phyloP scores from a whole-genome alignment of 2,329 filamentous ascomycete genomes.

The Coniochaeta sp. region DNA sequence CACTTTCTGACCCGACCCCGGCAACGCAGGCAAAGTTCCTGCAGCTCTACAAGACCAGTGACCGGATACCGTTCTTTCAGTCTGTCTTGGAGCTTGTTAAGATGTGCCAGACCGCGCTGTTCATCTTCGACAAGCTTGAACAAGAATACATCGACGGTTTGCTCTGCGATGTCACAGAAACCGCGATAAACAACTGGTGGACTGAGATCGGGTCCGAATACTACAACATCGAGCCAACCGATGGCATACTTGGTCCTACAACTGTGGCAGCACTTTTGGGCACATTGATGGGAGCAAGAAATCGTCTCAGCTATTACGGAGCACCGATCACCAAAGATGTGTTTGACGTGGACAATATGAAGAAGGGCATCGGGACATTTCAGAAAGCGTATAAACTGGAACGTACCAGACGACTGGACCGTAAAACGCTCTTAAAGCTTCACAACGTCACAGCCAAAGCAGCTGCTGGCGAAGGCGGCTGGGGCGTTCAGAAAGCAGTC shows the following conservation, averaged over 20 bases:
- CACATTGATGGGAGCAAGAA: conserved; percentile 81
- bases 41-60: conserved; percentile 81
- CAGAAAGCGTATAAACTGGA: conserved; percentile 83
- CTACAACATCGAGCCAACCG: conserved; percentile 86
- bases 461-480: conserved; percentile 78
- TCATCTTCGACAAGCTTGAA: conserved; percentile 82
- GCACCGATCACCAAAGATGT: conserved; percentile 84
- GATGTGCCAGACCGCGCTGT: conserved; percentile 81
- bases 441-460: conserved; percentile 85
- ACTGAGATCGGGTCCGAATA: conserved; percentile 85
- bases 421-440: conserved; percentile 72
- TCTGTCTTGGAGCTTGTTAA: conserved; percentile 86
- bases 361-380: conserved; percentile 78
- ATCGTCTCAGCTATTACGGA: conserved; percentile 77
- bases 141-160: conserved; percentile 85
- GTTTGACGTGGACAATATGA: conserved; percentile 77
- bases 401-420: conserved; percentile 71
- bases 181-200: conserved; percentile 92
- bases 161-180: conserved; percentile 88
- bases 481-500: conserved; percentile 87
- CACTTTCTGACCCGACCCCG: conserved; percentile 66
- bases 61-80: conserved; percentile 68
- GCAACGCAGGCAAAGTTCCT: conserved; percentile 88
- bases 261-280: conserved; percentile 85
- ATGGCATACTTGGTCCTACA: conserved; percentile 86